Evolutionary conservation across 2,329 filamentous ascomycete genomes (phyloP).

Genomic region (Cadophora malorum): DNA sequence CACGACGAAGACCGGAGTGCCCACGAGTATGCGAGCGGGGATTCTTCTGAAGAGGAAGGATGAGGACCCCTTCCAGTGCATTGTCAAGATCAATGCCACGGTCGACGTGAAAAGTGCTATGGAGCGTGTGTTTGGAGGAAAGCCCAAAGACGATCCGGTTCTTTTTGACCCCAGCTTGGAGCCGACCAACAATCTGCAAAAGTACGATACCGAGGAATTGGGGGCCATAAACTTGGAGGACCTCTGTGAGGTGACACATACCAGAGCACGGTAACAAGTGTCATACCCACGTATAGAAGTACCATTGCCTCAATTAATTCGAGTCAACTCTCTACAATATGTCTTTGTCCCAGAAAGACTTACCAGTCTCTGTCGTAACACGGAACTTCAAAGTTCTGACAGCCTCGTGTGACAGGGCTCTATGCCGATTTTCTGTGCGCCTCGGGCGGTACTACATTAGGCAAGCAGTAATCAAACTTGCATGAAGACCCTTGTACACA

Average conservation of each 20-base stretch:
- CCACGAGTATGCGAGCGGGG: slow-evolving; percentile 34
- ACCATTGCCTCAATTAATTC: background rate
- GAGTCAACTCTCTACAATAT: background rate
- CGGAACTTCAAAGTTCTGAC: background rate
- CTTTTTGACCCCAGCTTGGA: slow-evolving; percentile 32
- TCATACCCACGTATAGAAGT: background rate
- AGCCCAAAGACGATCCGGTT: slow-evolving; percentile 33
- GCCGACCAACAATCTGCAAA: slow-evolving; percentile 31
- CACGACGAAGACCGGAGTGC: slow-evolving; percentile 38
- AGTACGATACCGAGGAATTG: slow-evolving; percentile 32
- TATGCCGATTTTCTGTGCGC: background rate
- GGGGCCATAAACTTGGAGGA: slow-evolving; percentile 27
- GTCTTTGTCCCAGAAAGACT: too few relatives aligned
- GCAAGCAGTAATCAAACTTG: slow-evolving; percentile 4
- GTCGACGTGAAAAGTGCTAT: slow-evolving; percentile 38
- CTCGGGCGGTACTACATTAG: background rate
- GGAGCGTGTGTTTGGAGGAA: slow-evolving; percentile 40
- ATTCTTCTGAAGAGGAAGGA: slow-evolving; percentile 40
- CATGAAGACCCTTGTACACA: background rate
- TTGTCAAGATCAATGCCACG: slow-evolving; percentile 41
- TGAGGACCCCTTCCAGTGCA: slow-evolving; percentile 42
- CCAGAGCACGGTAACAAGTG: slow-evolving; percentile 1
- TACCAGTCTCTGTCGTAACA: background rate
- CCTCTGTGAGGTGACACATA: slow-evolving; percentile 21
- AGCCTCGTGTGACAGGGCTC: slow-evolving; percentile 1